Evolutionary conservation across 2,329 filamentous ascomycete species (phyloP).

Genomic region (Xenoacremonium recifei): DNA sequence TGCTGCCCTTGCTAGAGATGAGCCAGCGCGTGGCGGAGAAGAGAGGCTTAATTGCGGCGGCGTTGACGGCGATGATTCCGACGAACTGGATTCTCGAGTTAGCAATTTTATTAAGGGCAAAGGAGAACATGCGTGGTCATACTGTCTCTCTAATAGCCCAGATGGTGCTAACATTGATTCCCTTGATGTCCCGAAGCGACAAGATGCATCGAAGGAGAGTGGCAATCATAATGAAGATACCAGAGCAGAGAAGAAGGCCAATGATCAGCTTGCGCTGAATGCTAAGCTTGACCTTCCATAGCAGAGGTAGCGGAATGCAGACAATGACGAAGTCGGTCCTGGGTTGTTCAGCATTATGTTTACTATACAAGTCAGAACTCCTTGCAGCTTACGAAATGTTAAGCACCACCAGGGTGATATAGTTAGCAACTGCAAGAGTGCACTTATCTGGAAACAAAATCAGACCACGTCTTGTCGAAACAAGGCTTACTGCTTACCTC

Average conservation of each 20-base stretch:
- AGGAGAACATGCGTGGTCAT: background rate
- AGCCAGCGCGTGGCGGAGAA: constrained; percentile 34
- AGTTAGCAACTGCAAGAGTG: constrained; percentile 35
- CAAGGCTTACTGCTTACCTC: constrained; percentile 30
- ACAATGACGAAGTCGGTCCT: constrained; percentile 41
- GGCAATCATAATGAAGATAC: constrained; percentile 42
- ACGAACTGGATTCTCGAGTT: constrained; percentile 33
- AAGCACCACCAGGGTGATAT: constrained; percentile 33
- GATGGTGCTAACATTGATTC: constrained; percentile 38
- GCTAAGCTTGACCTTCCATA: constrained; percentile 38
- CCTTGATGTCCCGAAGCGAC: constrained; percentile 33
- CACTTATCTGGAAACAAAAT: constrained; percentile 27
- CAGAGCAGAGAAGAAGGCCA: constrained; percentile 38
- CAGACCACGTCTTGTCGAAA: too few species aligned
- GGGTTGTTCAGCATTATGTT: constrained; percentile 6
- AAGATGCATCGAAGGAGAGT: constrained; percentile 40
- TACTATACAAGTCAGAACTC: too few species aligned
- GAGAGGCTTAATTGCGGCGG: constrained; percentile 39
- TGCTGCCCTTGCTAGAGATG: constrained; percentile 31
- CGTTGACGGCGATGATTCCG: constrained; percentile 41
- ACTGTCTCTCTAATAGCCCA: constrained; percentile 44
- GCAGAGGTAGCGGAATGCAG: constrained; percentile 38
- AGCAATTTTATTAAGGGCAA: background rate
- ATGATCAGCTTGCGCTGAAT: constrained; percentile 37
- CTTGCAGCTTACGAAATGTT: constrained; percentile 32